Conservation (phyloP, 305 asterid genomes). For the Fraxinus velutina region DNA sequence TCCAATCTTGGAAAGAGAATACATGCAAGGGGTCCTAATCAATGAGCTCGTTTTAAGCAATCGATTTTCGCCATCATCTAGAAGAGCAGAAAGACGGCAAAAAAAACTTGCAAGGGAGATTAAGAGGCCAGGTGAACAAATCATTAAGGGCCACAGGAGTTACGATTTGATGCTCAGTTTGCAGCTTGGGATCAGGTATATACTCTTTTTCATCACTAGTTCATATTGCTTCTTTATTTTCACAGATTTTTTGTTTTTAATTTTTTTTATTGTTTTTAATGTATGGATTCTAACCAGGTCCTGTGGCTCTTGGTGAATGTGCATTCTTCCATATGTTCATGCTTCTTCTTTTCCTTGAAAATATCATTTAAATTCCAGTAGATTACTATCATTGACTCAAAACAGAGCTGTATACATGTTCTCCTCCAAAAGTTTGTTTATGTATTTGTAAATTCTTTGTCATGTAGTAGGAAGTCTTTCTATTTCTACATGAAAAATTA, state of each 20-base stretch:
- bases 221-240: slow-evolving; percentile 9
- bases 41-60: slow-evolving; percentile 66
- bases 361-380: not conserved
- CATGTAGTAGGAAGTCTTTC: not conserved
- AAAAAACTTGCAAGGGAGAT: slow-evolving; percentile 63
- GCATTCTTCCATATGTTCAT: not conserved
- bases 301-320: not conserved
- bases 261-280: not conserved
- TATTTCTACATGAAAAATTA: not conserved
- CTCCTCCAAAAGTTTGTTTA: not conserved
- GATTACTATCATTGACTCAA: not conserved
- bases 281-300: not conserved
- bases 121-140: slow-evolving; percentile 83
- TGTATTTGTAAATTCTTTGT: not conserved
- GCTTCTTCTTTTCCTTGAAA: not conserved
- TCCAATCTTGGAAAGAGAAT: slow-evolving; percentile 86
- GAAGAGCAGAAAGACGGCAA: slow-evolving; percentile 62
- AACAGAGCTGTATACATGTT: not conserved
- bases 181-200: slow-evolving; percentile 98
- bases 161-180: slow-evolving; percentile 92
- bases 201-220: slow-evolving; percentile 11
- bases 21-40: slow-evolving; percentile 94
- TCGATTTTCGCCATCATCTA: slow-evolving; percentile 68
- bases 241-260: not conserved
- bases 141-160: slow-evolving; percentile 96